Evolutionary conservation across 2,329 filamentous ascomycete species (phyloP).

Genomic region (Aspergillus sp.): DNA sequence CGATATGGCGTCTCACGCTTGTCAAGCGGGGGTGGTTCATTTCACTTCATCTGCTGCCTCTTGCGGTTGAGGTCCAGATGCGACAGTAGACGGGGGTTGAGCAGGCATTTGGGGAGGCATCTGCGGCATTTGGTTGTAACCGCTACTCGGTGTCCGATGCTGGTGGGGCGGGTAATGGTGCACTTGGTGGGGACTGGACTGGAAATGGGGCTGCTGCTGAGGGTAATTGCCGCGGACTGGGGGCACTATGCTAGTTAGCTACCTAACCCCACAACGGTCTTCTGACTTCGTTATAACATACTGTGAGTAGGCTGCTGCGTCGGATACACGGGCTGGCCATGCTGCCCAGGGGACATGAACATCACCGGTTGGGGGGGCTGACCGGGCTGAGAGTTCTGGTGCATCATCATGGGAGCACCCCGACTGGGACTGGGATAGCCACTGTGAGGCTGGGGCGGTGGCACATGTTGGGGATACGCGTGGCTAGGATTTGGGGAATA

Average conservation of each 20-base stretch:
- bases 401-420: constrained; percentile 88
- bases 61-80: constrained; percentile 42
- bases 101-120: constrained; percentile 49
- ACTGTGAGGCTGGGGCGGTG: constrained; percentile 59
- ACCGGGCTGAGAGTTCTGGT: constrained; percentile 90
- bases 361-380: constrained; percentile 69
- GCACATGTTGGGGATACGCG: constrained; percentile 60
- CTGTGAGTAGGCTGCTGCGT: constrained; percentile 72
- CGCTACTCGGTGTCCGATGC: constrained; percentile 59
- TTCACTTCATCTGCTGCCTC: constrained; percentile 52
- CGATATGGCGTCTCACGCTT: constrained; percentile 12
- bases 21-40: constrained; percentile 35
- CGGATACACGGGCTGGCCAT: constrained; percentile 72
- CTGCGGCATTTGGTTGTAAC: constrained; percentile 53
- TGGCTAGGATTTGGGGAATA: constrained; percentile 76
- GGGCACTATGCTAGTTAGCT: constrained; percentile 56
- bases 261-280: constrained; percentile 27
- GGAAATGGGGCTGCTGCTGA: constrained; percentile 64
- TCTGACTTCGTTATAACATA: constrained; percentile 54
- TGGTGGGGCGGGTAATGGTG: constrained; percentile 64
- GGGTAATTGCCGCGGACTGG: constrained; percentile 62
- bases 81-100: constrained; percentile 34
- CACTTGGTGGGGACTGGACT: constrained; percentile 64
- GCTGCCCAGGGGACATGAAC: constrained; percentile 74
- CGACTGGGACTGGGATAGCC: constrained; percentile 89